phyloP scores from a whole-genome alignment of 345 rosid species.

The Trapa bicornis region DNA sequence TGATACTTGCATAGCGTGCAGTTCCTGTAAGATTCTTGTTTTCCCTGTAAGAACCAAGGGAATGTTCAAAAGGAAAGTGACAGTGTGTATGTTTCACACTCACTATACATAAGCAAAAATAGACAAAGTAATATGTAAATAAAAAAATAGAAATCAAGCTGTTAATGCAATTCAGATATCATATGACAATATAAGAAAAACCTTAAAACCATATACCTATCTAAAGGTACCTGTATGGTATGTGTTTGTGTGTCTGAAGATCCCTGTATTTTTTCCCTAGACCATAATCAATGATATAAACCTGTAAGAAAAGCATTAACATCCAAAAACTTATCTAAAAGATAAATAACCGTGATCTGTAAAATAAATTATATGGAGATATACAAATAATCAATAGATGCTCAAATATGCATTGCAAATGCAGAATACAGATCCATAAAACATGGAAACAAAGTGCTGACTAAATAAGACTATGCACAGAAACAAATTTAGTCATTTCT shows the following conservation, averaged over 20 bases:
- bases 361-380: neutral
- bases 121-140: no score
- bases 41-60: slow-evolving; percentile 44
- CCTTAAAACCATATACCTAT: neutral
- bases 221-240: slow-evolving; percentile 46
- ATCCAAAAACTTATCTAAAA: neutral
- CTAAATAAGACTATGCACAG: neutral
- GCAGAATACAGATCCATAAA: neutral
- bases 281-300: slow-evolving; percentile 70
- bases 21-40: slow-evolving; percentile 96
- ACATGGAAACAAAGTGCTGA: neutral
- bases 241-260: slow-evolving; percentile 82
- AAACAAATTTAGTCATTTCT: no score
- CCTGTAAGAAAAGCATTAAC: slow-evolving; percentile 24
- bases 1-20: slow-evolving; percentile 79
- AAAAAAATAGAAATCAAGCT: no score
- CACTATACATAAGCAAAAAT: no score
- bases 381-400: neutral
- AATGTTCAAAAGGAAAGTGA: neutral
- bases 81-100: no score
- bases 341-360: neutral
- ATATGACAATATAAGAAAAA: neutral
- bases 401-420: neutral
- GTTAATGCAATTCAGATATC: no score
- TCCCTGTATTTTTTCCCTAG: slow-evolving; percentile 85